Evolutionary conservation across 164 flowering plant species (phyloP), one percentile per base, ranked within the genome.

Genomic region (Tinospora cordifolia): DNA sequence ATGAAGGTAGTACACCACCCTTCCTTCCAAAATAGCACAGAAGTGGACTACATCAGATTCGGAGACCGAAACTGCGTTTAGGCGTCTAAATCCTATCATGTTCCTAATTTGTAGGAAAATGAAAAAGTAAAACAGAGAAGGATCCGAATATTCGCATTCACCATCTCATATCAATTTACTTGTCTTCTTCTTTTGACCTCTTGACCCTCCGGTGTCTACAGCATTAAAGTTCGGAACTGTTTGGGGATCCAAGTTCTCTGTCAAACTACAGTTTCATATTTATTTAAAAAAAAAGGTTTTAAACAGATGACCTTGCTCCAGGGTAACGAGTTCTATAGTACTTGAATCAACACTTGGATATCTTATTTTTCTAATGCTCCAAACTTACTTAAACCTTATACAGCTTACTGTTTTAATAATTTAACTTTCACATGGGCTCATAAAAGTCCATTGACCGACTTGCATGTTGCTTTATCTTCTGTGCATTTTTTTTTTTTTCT

Each of bases 371-470:
- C 41, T 7, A 64, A 5, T 30, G 41, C 12, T 27, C 13, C 36
- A 15, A 13, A 30, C 36, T 5, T 7, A 64, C 22, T 38, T 15
- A 2, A 30, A 30, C 40, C 15, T 10, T 40, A 8, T 19, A 21
- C 68, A 67, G 27, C 63, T 22, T 25, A 15, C 26, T 17, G 15
- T 49, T 25, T 10, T 57, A 25, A 41, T 72, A 27, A 10, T 10
- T 36, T 54, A 36, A 63, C 25, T 21, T 12, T 11, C 66, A 44
- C 40, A 69, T 66, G 47, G 9, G 63, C 34, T 6, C 30, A 24
- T 19, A 71, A 27, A 54, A 24, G 7, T 1, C 6, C 51, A n/a
- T 22, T 26, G 64, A 69, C 62, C 25, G 71, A 69, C 49, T 69
- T 58, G 36, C 11, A 21, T 38, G 36, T n/a, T 51, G 71, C 41